Conservation (phyloP, 805 yeast species). For the Candida saitoana region DNA sequence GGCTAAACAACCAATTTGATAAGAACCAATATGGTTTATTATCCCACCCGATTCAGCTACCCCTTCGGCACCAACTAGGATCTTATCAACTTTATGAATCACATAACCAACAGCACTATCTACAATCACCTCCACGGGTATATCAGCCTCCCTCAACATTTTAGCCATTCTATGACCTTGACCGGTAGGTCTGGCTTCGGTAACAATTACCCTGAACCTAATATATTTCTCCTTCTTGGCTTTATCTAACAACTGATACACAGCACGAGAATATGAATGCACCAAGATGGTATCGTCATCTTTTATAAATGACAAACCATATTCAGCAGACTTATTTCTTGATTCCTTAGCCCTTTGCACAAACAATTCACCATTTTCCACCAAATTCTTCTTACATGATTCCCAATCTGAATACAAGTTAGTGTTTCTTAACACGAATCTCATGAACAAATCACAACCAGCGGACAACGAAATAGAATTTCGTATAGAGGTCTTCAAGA, state of each 20-base stretch:
- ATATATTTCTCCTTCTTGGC: constrained; percentile 72
- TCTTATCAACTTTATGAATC: constrained; percentile 86
- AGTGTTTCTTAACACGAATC: constrained; percentile 86
- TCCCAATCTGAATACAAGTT: constrained; percentile 94
- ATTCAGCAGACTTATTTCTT: constrained; percentile 79
- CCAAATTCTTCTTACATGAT: constrained; percentile 79
- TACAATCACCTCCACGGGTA: constrained; percentile 83
- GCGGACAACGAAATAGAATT: constrained; percentile 93
- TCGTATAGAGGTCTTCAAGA: constrained; percentile 72
- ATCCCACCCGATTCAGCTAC: constrained; percentile 99
- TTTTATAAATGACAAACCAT: constrained; percentile 82
- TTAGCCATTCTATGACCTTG: constrained; percentile 73
- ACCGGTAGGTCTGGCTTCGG: constrained; percentile 86
- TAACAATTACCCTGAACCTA: constrained; percentile 84
- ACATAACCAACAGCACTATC: constrained; percentile 94
- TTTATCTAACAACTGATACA: constrained; percentile 63
- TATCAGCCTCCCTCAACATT: constrained; percentile 60
- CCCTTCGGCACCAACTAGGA: constrained; percentile 97
- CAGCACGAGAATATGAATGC: constrained; percentile 91
- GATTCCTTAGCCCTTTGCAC: constrained; percentile 89
- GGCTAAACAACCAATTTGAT: constrained; percentile 90
- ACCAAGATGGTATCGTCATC: constrained; percentile 90
- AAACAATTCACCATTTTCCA: constrained; percentile 89
- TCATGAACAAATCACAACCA: constrained; percentile 93
- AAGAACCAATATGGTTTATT: constrained; percentile 90